Conservation (phyloP, 2,329 filamentous ascomycete species). For the Penicillium sp. region DNA sequence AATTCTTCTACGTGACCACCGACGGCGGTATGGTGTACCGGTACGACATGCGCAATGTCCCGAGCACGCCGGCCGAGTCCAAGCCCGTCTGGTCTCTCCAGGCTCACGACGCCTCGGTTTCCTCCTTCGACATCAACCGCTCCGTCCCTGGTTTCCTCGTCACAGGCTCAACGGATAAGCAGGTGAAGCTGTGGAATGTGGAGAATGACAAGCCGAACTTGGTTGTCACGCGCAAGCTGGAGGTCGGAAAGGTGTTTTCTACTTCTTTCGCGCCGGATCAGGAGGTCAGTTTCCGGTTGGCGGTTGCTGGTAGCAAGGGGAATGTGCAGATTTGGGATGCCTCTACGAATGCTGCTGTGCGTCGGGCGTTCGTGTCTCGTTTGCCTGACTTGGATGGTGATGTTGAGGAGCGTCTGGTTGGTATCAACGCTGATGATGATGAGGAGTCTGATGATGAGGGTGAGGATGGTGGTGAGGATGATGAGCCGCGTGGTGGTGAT, state of each 20-base stretch:
- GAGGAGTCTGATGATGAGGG: constrained; percentile 65
- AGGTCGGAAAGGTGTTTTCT: constrained; percentile 92
- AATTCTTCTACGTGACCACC: constrained; percentile 93
- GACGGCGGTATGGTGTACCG: constrained; percentile 90
- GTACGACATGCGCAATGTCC: constrained; percentile 77
- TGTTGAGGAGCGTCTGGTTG: constrained; percentile 71
- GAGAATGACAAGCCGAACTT: constrained; percentile 75
- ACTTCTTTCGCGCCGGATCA: constrained; percentile 84
- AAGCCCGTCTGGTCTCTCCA: constrained; percentile 94
- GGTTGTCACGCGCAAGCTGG: constrained; percentile 86
- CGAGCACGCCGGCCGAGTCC: constrained; percentile 65
- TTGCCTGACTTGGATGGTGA: constrained; percentile 60
- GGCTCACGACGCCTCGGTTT: constrained; percentile 88
- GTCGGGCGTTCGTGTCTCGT: constrained; percentile 74
- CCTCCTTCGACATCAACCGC: constrained; percentile 87
- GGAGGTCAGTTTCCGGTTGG: constrained; percentile 86
- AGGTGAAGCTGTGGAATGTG: constrained; percentile 96
- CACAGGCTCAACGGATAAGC: constrained; percentile 90
- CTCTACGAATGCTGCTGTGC: constrained; percentile 82
- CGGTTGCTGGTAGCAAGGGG: constrained; percentile 92
- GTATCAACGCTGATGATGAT: constrained; percentile 62
- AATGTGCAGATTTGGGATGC: constrained; percentile 95
- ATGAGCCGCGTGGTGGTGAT: constrained; percentile 48
- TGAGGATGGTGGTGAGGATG: constrained; percentile 49
- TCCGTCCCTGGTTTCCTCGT: constrained; percentile 87